Evolutionary conservation across 257 asterid genomes (phyloP).

Genomic region (Solanum peruvianum): DNA sequence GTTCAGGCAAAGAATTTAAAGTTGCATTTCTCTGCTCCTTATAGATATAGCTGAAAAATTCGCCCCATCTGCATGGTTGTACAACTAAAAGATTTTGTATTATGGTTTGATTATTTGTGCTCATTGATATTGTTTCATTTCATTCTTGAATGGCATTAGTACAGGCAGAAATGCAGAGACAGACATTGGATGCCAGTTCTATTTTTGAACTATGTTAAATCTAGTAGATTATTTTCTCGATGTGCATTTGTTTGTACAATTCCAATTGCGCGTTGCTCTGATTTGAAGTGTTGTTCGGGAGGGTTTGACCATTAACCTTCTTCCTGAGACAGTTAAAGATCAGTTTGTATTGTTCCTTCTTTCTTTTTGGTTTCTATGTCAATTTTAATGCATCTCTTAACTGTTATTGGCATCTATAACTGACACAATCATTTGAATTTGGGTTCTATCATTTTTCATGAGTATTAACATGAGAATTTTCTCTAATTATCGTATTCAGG

Average conservation of each 20-base stretch:
- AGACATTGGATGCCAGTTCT: neutral
- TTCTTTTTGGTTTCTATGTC: neutral
- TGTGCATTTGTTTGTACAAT: neutral
- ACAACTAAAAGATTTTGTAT: neutral
- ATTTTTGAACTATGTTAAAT: neutral
- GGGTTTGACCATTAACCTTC: neutral
- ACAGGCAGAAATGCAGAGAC: neutral
- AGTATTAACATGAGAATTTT: conserved; percentile 37
- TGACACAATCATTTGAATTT: neutral
- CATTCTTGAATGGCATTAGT: neutral
- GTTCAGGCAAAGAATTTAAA: neutral
- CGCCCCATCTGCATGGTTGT: neutral
- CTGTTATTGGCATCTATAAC: neutral
- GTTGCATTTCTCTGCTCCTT: neutral
- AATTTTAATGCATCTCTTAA: neutral
- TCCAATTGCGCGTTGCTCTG: neutral
- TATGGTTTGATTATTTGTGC: neutral
- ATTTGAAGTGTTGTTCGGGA: neutral
- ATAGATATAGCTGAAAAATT: neutral
- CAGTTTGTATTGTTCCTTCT: neutral
- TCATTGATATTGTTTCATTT: neutral
- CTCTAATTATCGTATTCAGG: conserved; percentile 56
- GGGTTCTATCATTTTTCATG: conserved; percentile 6
- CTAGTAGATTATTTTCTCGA: neutral
- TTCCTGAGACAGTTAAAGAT: neutral